A percentile compares a stretch with the other conserved stretches of the same genome.
Evolutionary conservation across 441 rosid species (phyloP).

Genomic region (Macaranga tanarius): DNA sequence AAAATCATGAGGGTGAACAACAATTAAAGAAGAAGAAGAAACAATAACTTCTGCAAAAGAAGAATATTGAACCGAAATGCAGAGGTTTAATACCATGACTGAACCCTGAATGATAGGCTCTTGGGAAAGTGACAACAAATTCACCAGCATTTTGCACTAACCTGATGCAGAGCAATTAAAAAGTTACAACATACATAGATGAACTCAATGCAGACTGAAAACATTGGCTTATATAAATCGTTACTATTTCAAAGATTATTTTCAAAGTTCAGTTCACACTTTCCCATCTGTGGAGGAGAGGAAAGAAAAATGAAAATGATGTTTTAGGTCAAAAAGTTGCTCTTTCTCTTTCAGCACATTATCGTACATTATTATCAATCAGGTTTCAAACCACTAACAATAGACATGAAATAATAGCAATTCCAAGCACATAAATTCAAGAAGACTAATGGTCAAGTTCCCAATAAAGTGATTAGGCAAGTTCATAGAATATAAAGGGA

Average conservation of each 20-base stretch:
- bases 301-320: background rate
- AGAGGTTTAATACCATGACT: constrained; percentile 73
- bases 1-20: constrained; percentile 18
- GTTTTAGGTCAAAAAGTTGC: background rate
- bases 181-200: constrained; percentile 25
- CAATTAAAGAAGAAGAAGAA: constrained; percentile 1
- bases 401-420: constrained; percentile 6
- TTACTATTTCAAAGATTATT: background rate
- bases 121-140: constrained; percentile 96
- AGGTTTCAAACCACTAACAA: background rate
- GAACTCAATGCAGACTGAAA: constrained; percentile 7
- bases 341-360: constrained; percentile 6
- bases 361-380: background rate
- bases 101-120: constrained; percentile 98
- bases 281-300: background rate
- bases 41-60: background rate
- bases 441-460: constrained; percentile 7
- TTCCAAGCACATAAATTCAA: no score
- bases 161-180: constrained; percentile 49
- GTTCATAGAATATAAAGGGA: constrained; percentile 8
- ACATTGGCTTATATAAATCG: background rate
- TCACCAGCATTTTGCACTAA: constrained; percentile 99
- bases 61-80: constrained; percentile 16
- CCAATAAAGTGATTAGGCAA: constrained; percentile 9
- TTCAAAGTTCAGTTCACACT: background rate